Conservation (phyloP, 2,329 filamentous ascomycete genomes). For the Pyricularia sp. region DNA sequence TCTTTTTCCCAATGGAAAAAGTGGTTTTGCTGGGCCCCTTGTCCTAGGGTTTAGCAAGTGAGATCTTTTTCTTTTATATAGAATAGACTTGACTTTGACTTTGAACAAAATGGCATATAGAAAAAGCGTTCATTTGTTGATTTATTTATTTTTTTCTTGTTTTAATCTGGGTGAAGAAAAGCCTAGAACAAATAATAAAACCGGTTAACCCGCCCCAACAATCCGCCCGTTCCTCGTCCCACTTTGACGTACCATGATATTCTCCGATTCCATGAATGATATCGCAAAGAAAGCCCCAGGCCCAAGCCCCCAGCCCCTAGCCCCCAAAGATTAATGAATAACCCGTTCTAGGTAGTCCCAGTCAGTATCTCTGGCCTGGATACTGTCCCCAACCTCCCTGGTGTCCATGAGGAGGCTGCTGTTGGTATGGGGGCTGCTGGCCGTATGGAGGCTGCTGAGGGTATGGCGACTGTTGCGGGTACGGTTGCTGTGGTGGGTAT, state of each 20-base stretch:
- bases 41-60: background rate
- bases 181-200: background rate
- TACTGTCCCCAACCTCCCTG: slow-evolving; percentile 2
- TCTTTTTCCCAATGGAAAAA: background rate
- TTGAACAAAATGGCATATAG: background rate
- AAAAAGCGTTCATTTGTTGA: background rate
- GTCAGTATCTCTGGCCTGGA: slow-evolving; percentile 1
- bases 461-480: slow-evolving; percentile 2
- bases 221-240: background rate
- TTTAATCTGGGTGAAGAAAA: background rate
- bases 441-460: slow-evolving; percentile 9
- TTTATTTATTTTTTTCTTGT: background rate
- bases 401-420: slow-evolving; percentile 18
- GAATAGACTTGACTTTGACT: background rate
- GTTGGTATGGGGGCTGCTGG: slow-evolving; percentile 11
- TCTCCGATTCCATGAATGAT: background rate
- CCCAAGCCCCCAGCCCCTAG: too few species aligned
- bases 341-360: background rate
- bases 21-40: background rate
- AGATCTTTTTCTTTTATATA: too few species aligned
- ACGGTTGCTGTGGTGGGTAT: slow-evolving; percentile 5
- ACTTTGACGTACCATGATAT: background rate
- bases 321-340: background rate
- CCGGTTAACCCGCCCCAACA: background rate
- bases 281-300: background rate